Evolutionary conservation across 2,329 filamentous ascomycete genomes (phyloP).

Genomic region (Arthrobotrys pseudoclavata): DNA sequence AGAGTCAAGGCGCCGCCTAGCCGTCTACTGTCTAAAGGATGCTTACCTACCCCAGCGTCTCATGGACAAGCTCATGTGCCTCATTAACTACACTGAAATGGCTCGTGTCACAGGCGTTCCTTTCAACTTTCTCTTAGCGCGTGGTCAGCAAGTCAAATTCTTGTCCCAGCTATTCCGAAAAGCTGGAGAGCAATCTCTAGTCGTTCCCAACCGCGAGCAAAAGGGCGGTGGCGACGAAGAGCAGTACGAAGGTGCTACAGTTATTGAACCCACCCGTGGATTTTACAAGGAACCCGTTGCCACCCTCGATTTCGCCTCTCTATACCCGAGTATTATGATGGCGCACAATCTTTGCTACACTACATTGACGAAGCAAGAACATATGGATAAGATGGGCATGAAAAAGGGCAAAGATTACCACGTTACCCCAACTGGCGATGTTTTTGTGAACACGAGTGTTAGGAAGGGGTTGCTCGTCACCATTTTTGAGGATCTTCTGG

Average conservation of each 20-base stretch:
- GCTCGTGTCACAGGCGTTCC: slow-evolving; percentile 98
- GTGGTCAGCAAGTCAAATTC: slow-evolving; percentile 97
- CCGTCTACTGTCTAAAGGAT: slow-evolving; percentile 97
- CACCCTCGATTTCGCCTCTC: slow-evolving; percentile 97
- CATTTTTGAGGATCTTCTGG: slow-evolving; percentile 92
- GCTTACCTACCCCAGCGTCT: slow-evolving; percentile 93
- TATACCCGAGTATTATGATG: slow-evolving; percentile 99
- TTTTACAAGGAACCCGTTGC: slow-evolving; percentile 97
- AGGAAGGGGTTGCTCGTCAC: slow-evolving; percentile 93
- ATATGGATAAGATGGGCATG: slow-evolving; percentile 80
- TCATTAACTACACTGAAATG: slow-evolving; percentile 99
- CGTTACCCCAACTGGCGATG: slow-evolving; percentile 91
- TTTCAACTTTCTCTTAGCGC: slow-evolving; percentile 91
- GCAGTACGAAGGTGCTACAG: slow-evolving; percentile 96
- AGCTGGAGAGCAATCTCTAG: slow-evolving; percentile 89
- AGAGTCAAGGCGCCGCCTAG: slow-evolving; percentile 88
- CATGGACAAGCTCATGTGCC: slow-evolving; percentile 96
- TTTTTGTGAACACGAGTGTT: slow-evolving; percentile 88
- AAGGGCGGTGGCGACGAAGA: slow-evolving; percentile 74
- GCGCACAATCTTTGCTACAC: slow-evolving; percentile 99
- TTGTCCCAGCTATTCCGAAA: slow-evolving; percentile 97
- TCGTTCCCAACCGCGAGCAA: slow-evolving; percentile 84
- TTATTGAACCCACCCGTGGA: slow-evolving; percentile 92
- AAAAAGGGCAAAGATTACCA: slow-evolving; percentile 96
- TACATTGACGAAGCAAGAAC: slow-evolving; percentile 83